Percentiles rank a stretch among this genome's conserved stretches.
Conservation (phyloP, 2,329 filamentous ascomycete genomes). For the Bimuria novae-zelandiae region DNA sequence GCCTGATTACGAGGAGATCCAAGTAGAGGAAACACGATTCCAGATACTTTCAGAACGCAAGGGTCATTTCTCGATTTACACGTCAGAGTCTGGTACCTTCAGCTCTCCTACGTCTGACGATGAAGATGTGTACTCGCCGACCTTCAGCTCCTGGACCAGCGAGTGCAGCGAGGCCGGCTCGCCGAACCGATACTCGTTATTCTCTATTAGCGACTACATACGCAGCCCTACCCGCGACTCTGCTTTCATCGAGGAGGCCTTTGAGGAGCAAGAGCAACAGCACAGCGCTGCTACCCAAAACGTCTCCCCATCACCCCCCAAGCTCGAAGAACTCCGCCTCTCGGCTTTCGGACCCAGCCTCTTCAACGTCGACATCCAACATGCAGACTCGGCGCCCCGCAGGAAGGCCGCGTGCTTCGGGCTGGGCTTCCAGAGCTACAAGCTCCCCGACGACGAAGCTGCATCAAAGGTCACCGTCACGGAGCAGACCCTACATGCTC, state of each 20-base stretch:
- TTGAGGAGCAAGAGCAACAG: constrained; percentile 2
- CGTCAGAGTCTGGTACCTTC: constrained; percentile 30
- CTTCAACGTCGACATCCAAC: constrained; percentile 32
- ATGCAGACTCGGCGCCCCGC: constrained; percentile 27
- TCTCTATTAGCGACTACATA: constrained; percentile 17
- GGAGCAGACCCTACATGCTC: constrained; percentile 14
- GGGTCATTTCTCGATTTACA: constrained; percentile 43
- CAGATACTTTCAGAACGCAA: constrained; percentile 24
- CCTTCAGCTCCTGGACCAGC: constrained; percentile 40
- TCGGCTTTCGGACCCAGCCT: constrained; percentile 36
- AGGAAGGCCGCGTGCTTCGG: constrained; percentile 41
- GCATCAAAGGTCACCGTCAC: constrained; percentile 34
- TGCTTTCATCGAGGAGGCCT: constrained; percentile 10
- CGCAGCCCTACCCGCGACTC: constrained; percentile 5
- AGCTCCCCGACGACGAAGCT: constrained; percentile 34
- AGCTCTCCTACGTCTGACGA: constrained; percentile 34
- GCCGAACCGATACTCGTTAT: constrained; percentile 27
- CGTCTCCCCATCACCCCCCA: constrained; percentile 26
- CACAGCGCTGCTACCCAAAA: not conserved
- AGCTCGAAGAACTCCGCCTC: constrained; percentile 30
- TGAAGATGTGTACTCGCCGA: constrained; percentile 33
- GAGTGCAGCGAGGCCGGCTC: constrained; percentile 32
- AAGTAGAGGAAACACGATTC: constrained; percentile 18
- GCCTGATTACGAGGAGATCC: constrained; percentile 8
- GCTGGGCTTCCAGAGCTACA: constrained; percentile 40